Conservation (phyloP, 2,329 filamentous ascomycete species). For the Stachybotrys chartarum region DNA sequence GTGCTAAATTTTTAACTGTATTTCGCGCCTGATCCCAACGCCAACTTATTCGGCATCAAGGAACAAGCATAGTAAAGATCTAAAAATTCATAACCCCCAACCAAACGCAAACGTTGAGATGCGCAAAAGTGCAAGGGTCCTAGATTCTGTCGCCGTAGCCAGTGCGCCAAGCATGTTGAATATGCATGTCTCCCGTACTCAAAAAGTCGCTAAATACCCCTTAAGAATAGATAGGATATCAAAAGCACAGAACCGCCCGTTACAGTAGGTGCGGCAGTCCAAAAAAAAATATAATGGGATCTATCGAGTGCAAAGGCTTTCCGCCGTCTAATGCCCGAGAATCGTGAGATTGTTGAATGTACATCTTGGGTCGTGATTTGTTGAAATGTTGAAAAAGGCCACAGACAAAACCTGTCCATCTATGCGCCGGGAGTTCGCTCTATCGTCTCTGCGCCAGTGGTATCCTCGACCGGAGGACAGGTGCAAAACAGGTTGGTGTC, state of each 20-base stretch:
- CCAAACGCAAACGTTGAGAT: constrained; percentile 1
- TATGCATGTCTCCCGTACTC: neutral
- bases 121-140: neutral
- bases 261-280: too few relatives aligned
- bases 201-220: too few relatives aligned
- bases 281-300: too few relatives aligned
- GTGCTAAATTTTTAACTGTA: too few relatives aligned
- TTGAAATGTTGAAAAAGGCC: constrained; percentile 9
- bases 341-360: neutral
- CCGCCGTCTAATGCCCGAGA: neutral
- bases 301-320: neutral
- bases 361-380: neutral
- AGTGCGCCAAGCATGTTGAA: neutral
- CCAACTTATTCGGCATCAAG: too few relatives aligned
- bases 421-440: neutral
- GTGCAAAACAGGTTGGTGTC: constrained; percentile 94
- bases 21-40: too few relatives aligned
- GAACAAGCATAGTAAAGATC: neutral
- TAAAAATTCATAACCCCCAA: neutral
- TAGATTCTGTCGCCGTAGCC: neutral
- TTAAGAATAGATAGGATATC: too few relatives aligned
- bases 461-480: constrained; percentile 74
- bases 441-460: constrained; percentile 17
- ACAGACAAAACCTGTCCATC: neutral
- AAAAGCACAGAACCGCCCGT: too few relatives aligned